These are phyloP conservation scores for Amanita phalloides DNA, from an alignment of 768 basidiomycete species.

Conservation along the genomic window DNA sequence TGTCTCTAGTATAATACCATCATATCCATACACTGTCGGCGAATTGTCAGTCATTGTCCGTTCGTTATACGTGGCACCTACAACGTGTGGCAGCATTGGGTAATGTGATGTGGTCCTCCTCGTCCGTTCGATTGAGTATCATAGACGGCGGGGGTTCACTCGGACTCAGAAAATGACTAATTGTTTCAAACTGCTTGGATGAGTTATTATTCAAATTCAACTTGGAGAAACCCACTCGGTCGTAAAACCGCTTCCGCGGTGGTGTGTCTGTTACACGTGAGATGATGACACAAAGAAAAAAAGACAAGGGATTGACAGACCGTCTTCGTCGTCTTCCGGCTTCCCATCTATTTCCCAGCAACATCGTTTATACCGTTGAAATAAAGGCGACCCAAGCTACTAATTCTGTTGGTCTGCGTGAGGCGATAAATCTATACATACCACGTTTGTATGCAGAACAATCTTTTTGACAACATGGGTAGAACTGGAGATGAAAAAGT, in stretches of 20 bases:
- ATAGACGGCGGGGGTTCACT: conserved; percentile 70
- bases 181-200: conserved; percentile 53
- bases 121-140: conserved; percentile 70
- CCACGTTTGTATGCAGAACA: conserved; percentile 79
- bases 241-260: conserved; percentile 61
- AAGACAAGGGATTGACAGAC: conserved; percentile 20
- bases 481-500: conserved; percentile 69
- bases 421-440: conserved; percentile 23
- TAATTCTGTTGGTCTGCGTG: background rate
- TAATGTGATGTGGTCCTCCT: conserved; percentile 59
- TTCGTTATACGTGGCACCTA: conserved; percentile 25
- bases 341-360: conserved; percentile 79
- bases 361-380: conserved; percentile 87
- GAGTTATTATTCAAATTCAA: background rate
- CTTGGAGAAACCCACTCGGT: conserved; percentile 36
- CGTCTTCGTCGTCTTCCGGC: conserved; percentile 79
- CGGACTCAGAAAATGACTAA: conserved; percentile 68
- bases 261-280: conserved; percentile 43
- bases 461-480: conserved; percentile 77
- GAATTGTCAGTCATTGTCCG: background rate
- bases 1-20: conserved; percentile 74
- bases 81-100: conserved; percentile 56
- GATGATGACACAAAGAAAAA: conserved; percentile 1
- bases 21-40: conserved; percentile 58
- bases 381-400: conserved; percentile 81